Conservation (phyloP, 768 basidiomycete genomes). For the Dentipellis sp. region DNA sequence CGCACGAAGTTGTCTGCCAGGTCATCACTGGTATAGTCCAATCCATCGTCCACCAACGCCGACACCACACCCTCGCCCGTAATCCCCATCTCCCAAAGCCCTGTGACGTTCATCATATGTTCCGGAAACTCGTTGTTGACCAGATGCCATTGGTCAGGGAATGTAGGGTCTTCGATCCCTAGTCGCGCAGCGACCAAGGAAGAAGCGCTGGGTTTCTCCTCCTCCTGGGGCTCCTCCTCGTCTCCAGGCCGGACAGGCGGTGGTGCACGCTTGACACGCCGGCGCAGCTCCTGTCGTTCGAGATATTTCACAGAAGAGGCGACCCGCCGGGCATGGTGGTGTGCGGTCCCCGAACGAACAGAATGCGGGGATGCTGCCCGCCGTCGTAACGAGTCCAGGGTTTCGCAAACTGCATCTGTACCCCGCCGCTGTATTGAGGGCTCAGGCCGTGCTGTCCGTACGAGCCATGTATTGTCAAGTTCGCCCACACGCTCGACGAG, state of each 20-base stretch:
- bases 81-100: constrained; percentile 85
- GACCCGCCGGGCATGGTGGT: constrained; percentile 30
- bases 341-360: constrained; percentile 30
- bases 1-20: constrained; percentile 88
- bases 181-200: constrained; percentile 48
- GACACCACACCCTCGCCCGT: constrained; percentile 82
- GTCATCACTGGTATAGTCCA: constrained; percentile 86
- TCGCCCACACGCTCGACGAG: constrained; percentile 85
- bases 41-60: constrained; percentile 89
- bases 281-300: constrained; percentile 53
- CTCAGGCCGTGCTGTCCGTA: constrained; percentile 43
- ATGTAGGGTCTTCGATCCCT: constrained; percentile 73
- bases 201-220: constrained; percentile 22
- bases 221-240: constrained; percentile 15
- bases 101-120: constrained; percentile 88
- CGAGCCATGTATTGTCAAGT: constrained; percentile 74
- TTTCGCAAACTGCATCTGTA: constrained; percentile 40
- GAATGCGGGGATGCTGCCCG: constrained; percentile 16
- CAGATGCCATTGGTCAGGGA: constrained; percentile 87
- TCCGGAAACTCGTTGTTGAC: constrained; percentile 78
- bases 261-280: constrained; percentile 66
- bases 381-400: constrained; percentile 35
- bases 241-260: constrained; percentile 36
- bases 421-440: constrained; percentile 22
- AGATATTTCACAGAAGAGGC: constrained; percentile 52